A percentile compares a stretch with the other conserved stretches of the same genome.
Evolutionary conservation across 305 asterid genomes (phyloP).

Genomic region (Ajuga reptans): DNA sequence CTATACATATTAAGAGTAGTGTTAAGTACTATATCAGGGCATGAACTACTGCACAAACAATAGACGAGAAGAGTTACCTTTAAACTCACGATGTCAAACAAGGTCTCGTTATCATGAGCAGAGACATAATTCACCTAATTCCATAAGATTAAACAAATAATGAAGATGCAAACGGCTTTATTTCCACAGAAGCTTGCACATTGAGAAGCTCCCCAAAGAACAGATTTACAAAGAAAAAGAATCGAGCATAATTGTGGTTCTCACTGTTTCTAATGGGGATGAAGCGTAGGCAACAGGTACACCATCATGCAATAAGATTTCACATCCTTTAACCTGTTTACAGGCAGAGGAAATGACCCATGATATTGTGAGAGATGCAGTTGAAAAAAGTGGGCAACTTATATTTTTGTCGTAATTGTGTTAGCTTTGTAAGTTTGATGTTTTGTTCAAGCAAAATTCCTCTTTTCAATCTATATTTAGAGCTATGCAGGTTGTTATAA

Average conservation of each 20-base stretch:
- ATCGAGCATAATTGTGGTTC: conserved; percentile 17
- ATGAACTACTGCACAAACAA: neutral
- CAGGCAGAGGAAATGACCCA: conserved; percentile 11
- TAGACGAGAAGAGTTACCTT: conserved; percentile 45
- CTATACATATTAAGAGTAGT: conserved; percentile 32
- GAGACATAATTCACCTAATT: conserved; percentile 83
- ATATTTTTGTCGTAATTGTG: neutral
- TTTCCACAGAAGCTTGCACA: neutral
- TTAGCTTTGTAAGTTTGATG: too few species aligned
- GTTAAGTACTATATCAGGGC: conserved; percentile 11
- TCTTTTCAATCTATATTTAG: too few species aligned
- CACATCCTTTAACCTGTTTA: conserved; percentile 81
- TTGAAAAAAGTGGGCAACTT: neutral
- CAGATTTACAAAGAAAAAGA: neutral
- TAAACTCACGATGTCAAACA: conserved; percentile 77
- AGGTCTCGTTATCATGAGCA: conserved; percentile 95
- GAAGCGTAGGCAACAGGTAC: conserved; percentile 76
- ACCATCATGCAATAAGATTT: conserved; percentile 56
- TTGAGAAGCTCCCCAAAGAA: neutral
- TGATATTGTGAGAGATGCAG: neutral
- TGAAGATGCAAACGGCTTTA: neutral
- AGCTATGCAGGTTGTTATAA: too few species aligned
- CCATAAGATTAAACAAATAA: conserved; percentile 8
- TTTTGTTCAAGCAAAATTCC: too few species aligned
- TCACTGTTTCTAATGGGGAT: conserved; percentile 76